phyloP scores from a whole-genome alignment of 306 rosid species.

The Bauhinia variegata region DNA sequence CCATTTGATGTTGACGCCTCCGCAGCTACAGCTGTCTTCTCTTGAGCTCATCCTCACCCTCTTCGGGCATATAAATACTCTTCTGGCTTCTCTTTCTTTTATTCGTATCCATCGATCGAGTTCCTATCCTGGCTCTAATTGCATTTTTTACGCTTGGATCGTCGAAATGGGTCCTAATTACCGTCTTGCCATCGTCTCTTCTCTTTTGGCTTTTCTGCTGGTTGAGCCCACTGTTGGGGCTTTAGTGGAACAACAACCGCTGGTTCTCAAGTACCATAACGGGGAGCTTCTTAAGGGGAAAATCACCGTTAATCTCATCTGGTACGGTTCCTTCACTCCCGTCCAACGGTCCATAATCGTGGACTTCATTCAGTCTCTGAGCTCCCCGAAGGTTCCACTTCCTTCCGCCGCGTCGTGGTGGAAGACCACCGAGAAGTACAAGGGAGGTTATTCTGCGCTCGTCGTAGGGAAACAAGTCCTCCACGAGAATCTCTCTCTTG shows the following conservation, averaged over 20 bases:
- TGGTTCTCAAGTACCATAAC: constrained; percentile 78
- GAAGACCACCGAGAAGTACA: constrained; percentile 78
- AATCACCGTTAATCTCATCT: constrained; percentile 74
- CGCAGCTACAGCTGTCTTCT: constrained; percentile 53
- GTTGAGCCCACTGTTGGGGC: constrained; percentile 34
- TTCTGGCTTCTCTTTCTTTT: not conserved
- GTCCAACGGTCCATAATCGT: constrained; percentile 76
- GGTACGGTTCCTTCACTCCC: constrained; percentile 83
- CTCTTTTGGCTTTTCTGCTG: constrained; percentile 8
- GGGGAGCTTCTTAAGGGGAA: constrained; percentile 80
- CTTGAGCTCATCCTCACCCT: not conserved
- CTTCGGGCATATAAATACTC: constrained; percentile 36
- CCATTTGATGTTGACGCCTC: constrained; percentile 12
- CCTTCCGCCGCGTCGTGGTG: constrained; percentile 81
- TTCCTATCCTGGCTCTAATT: not conserved
- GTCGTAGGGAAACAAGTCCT: constrained; percentile 68
- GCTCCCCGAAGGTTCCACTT: constrained; percentile 16
- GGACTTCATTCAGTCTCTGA: constrained; percentile 72
- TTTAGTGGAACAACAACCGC: constrained; percentile 69
- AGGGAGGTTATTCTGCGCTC: constrained; percentile 61
- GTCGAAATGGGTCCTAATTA: constrained; percentile 34
- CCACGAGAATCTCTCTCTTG: constrained; percentile 62
- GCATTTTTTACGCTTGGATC: not conserved
- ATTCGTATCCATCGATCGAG: not conserved
- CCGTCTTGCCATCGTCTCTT: constrained; percentile 38